Base-by-base conservation (phyloP, 768 basidiomycete species). In the Podaxis sp. region DNA sequence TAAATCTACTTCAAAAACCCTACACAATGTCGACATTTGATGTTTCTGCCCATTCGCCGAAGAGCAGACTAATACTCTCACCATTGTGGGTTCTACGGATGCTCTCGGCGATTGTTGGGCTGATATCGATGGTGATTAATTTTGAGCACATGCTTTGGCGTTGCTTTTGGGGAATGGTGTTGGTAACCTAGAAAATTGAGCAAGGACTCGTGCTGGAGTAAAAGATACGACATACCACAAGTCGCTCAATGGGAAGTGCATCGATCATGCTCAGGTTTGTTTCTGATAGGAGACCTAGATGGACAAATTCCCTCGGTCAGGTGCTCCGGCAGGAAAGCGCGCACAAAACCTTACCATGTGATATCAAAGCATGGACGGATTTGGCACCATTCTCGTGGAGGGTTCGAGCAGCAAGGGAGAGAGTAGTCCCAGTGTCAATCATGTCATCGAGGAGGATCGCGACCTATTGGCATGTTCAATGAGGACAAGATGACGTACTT, bases 361-460 rank as follows among this genome's bases (percentile, higher is more conserved):
- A 96, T 59, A 97, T 89, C 41, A 98, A 74, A 2, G 91, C 95
- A 72, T 94, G 87, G 3, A 96, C 87, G 19, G 87, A 83, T 70
- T 84, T 90, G 4, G 95, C 96, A 22, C 97, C 97, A 63, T 90
- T 90, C 69, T 97, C 94, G 54, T 88, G 80, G 51, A 99, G 80
- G n/a, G 93, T 91, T 50, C 85, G 85, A 6, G 87, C 87, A 11
- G 97, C 97, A 13, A 96, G 78, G 13, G 85, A 80, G 29, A 98
- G 81, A n/a, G 97, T 98, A 40, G 80, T 83, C 12, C 96, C 96
- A 4, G 93, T 94, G 73, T 99, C 97, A 70, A 97, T 90, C 96
- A 99, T 98, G 71, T 99, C 97, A 73, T 99, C 97, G 37, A 99
- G 93, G 51, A 99, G 83, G 70, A 99, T 93, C 41, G 93, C 95